Evolutionary conservation across 345 rosid genomes (phyloP), one percentile per base, ranked within the genome.

Genomic region (Boechera retrofracta): DNA sequence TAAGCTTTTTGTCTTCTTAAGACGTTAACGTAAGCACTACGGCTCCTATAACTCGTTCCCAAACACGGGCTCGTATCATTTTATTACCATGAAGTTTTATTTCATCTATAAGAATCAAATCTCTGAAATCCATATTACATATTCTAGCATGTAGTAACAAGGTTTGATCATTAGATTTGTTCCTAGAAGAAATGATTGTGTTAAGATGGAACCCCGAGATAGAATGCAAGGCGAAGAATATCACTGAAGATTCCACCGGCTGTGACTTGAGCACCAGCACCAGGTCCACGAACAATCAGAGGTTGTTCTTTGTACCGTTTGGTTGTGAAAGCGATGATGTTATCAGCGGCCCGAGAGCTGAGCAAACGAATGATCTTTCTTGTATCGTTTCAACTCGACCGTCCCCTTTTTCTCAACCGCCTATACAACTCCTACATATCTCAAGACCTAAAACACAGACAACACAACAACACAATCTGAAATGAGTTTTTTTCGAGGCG

Each of bases 201-300:
- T 74, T 86, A 93, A 54, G 99, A 93, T 6, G 99, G 99, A 53
- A 97, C 98, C 4, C 99, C 98, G 0, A 95, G 97, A 72, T 95
- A 95, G 0, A 94, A 93, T 15, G 99, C 98, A 8, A 95, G 91
- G 54, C 89, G 96, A 77, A 93, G 79, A 48, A 95, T 84, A 79
- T 92, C 99, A 11, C 96, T 86, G 86, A 95, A 95, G 66, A 95
- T 84, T 54, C 99, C 99, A 36, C 98, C 98, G 2, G 98, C 99
- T 10, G 99, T 95, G 57, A 93, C 99, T 81, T 95, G 89, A 44
- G 98, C 99, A 41, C 99, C 98, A 4, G 99, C 99, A 61, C 99
- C 98, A 2, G 98, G 99, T 5, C 99, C 99, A 4, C 98, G 97
- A 44, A 95, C 93, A 54, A 95, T 95, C 48, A 95, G 77, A 47